A percentile compares a stretch with the other conserved stretches of the same genome.
Evolutionary conservation across 2,329 filamentous ascomycete genomes (phyloP).

Genomic region (Exophiala xenobiotica): DNA sequence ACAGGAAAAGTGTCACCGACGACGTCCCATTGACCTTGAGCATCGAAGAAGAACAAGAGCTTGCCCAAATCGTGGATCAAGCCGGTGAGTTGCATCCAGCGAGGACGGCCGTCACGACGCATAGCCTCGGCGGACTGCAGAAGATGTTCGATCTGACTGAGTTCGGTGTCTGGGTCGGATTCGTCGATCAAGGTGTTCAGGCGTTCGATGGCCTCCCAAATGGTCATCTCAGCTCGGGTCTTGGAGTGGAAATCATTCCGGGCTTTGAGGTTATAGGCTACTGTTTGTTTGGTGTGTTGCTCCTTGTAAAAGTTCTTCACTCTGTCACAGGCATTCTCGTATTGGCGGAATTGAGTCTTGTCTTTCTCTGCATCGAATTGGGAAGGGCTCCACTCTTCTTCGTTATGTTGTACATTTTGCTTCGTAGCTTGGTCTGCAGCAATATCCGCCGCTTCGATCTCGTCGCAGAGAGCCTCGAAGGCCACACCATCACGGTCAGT

Average conservation of each 20-base stretch:
- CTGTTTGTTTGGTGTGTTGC: slow-evolving; percentile 59
- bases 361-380: slow-evolving; percentile 73
- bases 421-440: slow-evolving; percentile 56
- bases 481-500: slow-evolving; percentile 55
- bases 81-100: slow-evolving; percentile 50
- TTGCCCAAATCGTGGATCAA: slow-evolving; percentile 50
- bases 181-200: slow-evolving; percentile 89
- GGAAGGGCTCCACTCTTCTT: slow-evolving; percentile 51
- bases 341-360: slow-evolving; percentile 78
- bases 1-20: slow-evolving; percentile 63
- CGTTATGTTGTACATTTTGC: slow-evolving; percentile 37
- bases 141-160: slow-evolving; percentile 86
- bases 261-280: slow-evolving; percentile 75
- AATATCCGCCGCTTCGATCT: slow-evolving; percentile 61
- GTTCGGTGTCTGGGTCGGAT: slow-evolving; percentile 82
- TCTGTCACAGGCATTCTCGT: slow-evolving; percentile 76
- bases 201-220: slow-evolving; percentile 92
- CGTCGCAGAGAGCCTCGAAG: slow-evolving; percentile 59
- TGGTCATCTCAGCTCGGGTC: slow-evolving; percentile 71
- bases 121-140: slow-evolving; percentile 88
- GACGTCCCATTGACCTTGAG: slow-evolving; percentile 89
- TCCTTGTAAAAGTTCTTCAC: slow-evolving; percentile 85
- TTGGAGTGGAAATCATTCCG: slow-evolving; percentile 69
- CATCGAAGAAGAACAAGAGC: slow-evolving; percentile 58
- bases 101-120: slow-evolving; percentile 64